A percentile compares a stretch with the other conserved stretches of the same genome.
phyloP scores from a whole-genome alignment of 2,329 filamentous ascomycete species.

The Arthrobotrys pseudoclavata region DNA sequence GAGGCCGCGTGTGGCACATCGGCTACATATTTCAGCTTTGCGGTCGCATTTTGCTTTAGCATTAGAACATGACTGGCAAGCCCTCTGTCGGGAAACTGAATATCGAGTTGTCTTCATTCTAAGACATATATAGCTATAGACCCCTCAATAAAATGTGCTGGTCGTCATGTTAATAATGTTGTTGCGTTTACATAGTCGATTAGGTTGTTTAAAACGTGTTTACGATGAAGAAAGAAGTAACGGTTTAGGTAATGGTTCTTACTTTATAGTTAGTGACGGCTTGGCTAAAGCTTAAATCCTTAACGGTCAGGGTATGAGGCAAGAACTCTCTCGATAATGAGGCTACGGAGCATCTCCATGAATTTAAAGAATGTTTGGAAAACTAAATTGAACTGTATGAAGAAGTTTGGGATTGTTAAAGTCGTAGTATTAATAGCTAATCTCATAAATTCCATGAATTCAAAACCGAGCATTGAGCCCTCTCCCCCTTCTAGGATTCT shows the following conservation, averaged over 20 bases:
- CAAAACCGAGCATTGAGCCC: too few species aligned
- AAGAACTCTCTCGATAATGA: too few species aligned
- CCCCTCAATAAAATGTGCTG: neutral
- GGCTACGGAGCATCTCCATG: too few species aligned
- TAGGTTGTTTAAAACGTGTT: neutral
- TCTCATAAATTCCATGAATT: too few species aligned
- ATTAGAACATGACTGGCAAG: conserved; percentile 66
- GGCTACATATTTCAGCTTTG: conserved; percentile 64
- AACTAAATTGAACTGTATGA: too few species aligned
- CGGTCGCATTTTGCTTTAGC: conserved; percentile 68
- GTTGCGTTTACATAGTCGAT: neutral
- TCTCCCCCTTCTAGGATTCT: too few species aligned
- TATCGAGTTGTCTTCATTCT: conserved; percentile 63
- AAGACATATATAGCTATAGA: neutral
- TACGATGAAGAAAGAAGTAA: neutral
- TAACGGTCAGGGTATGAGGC: too few species aligned
- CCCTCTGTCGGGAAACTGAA: conserved; percentile 66
- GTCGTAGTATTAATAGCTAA: too few species aligned
- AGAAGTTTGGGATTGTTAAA: too few species aligned
- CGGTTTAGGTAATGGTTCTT: too few species aligned
- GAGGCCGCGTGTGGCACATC: conserved; percentile 62
- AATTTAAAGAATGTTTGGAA: too few species aligned
- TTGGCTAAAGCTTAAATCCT: neutral
- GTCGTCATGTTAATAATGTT: neutral
- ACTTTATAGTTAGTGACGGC: neutral